Evolutionary conservation across 495 filamentous ascomycete species (phyloP).

Genomic region (Hyaloscypha finlandica): DNA sequence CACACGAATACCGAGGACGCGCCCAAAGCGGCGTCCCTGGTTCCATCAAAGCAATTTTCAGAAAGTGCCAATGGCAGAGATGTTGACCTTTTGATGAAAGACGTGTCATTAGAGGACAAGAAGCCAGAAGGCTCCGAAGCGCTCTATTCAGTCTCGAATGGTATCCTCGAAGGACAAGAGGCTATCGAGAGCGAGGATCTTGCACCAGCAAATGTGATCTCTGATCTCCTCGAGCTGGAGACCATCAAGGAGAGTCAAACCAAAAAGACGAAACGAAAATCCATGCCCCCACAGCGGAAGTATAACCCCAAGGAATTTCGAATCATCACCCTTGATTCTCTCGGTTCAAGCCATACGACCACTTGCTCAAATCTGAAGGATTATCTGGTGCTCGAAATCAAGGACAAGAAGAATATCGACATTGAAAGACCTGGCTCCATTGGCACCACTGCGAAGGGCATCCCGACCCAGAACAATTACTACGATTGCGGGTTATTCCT

Average conservation of each 20-base stretch:
- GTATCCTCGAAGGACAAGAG: neutral
- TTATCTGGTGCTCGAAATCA: slow-evolving; percentile 74
- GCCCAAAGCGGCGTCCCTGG: neutral
- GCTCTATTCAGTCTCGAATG: neutral
- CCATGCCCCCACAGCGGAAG: slow-evolving; percentile 31
- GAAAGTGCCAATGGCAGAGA: neutral
- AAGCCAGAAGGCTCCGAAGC: slow-evolving; percentile 15
- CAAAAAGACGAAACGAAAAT: slow-evolving; percentile 25
- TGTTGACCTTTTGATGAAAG: slow-evolving; percentile 17
- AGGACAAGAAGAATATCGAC: slow-evolving; percentile 64
- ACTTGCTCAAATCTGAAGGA: slow-evolving; percentile 69
- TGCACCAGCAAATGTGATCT: neutral
- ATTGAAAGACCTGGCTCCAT: slow-evolving; percentile 51
- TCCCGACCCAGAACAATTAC: slow-evolving; percentile 80
- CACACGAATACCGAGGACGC: neutral
- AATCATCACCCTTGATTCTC: slow-evolving; percentile 89
- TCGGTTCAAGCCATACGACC: slow-evolving; percentile 59
- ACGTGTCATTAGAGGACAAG: slow-evolving; percentile 19
- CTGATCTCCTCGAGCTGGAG: neutral
- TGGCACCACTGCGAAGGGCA: slow-evolving; percentile 67
- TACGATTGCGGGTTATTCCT: slow-evolving; percentile 90
- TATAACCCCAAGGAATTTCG: slow-evolving; percentile 49
- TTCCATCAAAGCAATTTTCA: neutral
- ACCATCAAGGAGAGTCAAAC: slow-evolving; percentile 18
- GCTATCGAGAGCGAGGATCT: neutral